phyloP scores from a whole-genome alignment of 768 basidiomycete genomes.

The Coprinopsis cinerea region DNA sequence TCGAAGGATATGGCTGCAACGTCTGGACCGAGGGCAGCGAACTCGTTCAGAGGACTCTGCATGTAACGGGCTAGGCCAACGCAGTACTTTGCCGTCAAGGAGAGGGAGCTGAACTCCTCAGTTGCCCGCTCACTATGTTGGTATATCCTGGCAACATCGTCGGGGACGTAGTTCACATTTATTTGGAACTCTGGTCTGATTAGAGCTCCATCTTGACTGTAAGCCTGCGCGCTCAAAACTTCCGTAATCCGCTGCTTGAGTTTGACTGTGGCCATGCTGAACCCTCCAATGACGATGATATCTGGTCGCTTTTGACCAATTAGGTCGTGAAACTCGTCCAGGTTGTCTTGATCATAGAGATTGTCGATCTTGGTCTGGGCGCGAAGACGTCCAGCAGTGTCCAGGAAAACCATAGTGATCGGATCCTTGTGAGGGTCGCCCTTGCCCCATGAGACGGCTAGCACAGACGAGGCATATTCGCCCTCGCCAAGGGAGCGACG shows the following conservation, averaged over 20 bases:
- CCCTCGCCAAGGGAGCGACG: slow-evolving; percentile 61
- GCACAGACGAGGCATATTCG: slow-evolving; percentile 67
- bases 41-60: slow-evolving; percentile 93
- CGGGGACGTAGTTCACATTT: slow-evolving; percentile 77
- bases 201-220: slow-evolving; percentile 18
- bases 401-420: slow-evolving; percentile 78
- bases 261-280: slow-evolving; percentile 75
- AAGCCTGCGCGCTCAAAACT: slow-evolving; percentile 27
- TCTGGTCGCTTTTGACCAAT: slow-evolving; percentile 78
- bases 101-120: slow-evolving; percentile 76
- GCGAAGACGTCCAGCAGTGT: slow-evolving; percentile 85
- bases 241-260: slow-evolving; percentile 62
- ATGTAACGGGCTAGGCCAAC: slow-evolving; percentile 88
- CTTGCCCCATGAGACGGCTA: slow-evolving; percentile 92
- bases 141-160: slow-evolving; percentile 91
- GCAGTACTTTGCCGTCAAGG: slow-evolving; percentile 83
- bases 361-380: slow-evolving; percentile 89
- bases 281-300: slow-evolving; percentile 85
- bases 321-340: slow-evolving; percentile 77
- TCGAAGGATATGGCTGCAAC: slow-evolving; percentile 80
- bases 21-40: slow-evolving; percentile 82
- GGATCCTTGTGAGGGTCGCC: slow-evolving; percentile 92
- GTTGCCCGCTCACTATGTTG: slow-evolving; percentile 84
- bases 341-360: slow-evolving; percentile 61
- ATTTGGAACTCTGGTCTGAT: slow-evolving; percentile 44